phyloP scores from a whole-genome alignment of 768 basidiomycete genomes.

The Tricholoma furcatifolium region DNA sequence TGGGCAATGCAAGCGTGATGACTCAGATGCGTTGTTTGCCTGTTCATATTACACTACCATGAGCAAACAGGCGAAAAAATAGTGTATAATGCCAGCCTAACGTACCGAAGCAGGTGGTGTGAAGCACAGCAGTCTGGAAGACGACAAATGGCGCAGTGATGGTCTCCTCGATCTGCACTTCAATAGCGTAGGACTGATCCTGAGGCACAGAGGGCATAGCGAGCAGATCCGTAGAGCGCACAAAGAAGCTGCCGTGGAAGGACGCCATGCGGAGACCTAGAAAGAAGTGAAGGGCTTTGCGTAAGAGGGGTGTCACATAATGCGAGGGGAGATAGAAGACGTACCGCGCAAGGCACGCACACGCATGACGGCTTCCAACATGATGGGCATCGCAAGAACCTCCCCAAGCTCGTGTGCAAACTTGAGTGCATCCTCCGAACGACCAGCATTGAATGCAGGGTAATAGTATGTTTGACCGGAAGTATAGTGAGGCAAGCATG shows the following conservation, averaged over 20 bases:
- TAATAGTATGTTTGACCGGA: constrained; percentile 98
- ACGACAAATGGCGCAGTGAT: constrained; percentile 90
- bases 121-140: constrained; percentile 90
- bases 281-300: neutral
- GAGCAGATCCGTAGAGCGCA: constrained; percentile 93
- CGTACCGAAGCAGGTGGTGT: constrained; percentile 88
- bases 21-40: constrained; percentile 91
- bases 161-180: constrained; percentile 93
- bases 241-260: constrained; percentile 99
- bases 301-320: neutral
- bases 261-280: constrained; percentile 90
- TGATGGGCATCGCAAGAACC: constrained; percentile 90
- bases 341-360: constrained; percentile 94
- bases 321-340: constrained; percentile 6
- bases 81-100: constrained; percentile 5
- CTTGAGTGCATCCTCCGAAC: constrained; percentile 95
- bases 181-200: constrained; percentile 95
- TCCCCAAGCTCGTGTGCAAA: constrained; percentile 97
- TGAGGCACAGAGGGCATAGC: constrained; percentile 97
- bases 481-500: constrained; percentile 93
- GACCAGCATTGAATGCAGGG: constrained; percentile 93
- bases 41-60: constrained; percentile 13
- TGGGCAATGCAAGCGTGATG: constrained; percentile 83
- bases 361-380: constrained; percentile 96
- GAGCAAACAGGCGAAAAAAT: neutral